Evolutionary conservation across 1,284 basidiomycete species (phyloP), one percentile per base, ranked within the genome.

Genomic region (Phellopilus nigrolimitatus): DNA sequence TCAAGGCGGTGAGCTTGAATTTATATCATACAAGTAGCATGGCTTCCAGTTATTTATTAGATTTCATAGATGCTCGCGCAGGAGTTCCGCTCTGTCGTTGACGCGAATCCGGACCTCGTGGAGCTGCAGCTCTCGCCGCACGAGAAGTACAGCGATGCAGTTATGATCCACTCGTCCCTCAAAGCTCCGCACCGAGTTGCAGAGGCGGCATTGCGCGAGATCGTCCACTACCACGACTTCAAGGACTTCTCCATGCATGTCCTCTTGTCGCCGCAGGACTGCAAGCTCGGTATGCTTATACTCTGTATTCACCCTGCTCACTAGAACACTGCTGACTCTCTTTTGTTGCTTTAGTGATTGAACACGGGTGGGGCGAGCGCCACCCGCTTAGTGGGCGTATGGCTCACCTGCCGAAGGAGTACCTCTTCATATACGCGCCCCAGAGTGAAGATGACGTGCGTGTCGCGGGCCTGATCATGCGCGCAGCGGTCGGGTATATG

Each of bases 391-490:
- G 58, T 30, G 61, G 62, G 5, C 40, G 51, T 13, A 13, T 28
- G 5, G n/a, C n/a, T n/a, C 34, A 34, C 15, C 27, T 42, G 3
- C 62, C 61, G 5, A 58, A 59, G 45, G 61, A 64, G 42, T 64
- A 64, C 46, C 46, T 62, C 17, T 51, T 62, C 52, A 55, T 64
- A 8, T 64, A 64, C 36, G 60, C 62, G 7, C 63, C 63, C 8
- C 39, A 58, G 31, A 54, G 58, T 34, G 53, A 59, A 13, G 61
- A 59, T 17, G 63, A 65, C 43, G 43, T 63, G 3, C 52, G 38
- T 4, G 53, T 64, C 15, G 57, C 60, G 17, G 55, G 61, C 48
- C 43, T 55, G 37, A 60, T 64, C 38, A 42, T 64, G 7, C 49
- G 55, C 2, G 63, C 61, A 8, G 43, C 58, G 0, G 51, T 58